A percentile compares a stretch with the other conserved stretches of the same genome.
These are phyloP conservation scores for Crithidia sp. DNA, from an alignment of 208 protist species.

Conservation along the genomic window DNA sequence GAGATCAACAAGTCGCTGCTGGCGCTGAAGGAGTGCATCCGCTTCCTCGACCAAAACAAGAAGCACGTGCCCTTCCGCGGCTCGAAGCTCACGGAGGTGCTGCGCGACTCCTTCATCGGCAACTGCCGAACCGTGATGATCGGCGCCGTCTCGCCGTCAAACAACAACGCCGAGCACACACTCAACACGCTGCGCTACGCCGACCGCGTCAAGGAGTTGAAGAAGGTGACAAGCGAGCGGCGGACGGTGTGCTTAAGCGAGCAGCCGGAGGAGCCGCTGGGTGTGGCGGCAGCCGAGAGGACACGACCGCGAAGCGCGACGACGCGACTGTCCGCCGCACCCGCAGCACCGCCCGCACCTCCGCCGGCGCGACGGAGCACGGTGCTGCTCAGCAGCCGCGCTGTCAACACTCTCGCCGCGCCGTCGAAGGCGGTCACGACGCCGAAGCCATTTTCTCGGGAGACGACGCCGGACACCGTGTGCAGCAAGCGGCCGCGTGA, in stretches of 20 bases:
- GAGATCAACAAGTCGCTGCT: slow-evolving; percentile 91
- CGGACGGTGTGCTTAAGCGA: slow-evolving; percentile 34
- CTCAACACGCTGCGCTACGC: slow-evolving; percentile 86
- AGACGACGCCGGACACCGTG: slow-evolving; percentile 30
- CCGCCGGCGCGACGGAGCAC: slow-evolving; percentile 26
- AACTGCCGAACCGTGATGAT: slow-evolving; percentile 96
- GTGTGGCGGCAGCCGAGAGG: background rate
- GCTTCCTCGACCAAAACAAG: slow-evolving; percentile 72
- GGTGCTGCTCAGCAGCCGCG: slow-evolving; percentile 25
- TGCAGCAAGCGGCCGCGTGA: slow-evolving; percentile 31
- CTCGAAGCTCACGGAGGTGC: slow-evolving; percentile 93
- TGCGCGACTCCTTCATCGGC: slow-evolving; percentile 87
- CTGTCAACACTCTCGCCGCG: slow-evolving; percentile 22
- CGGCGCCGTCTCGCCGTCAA: slow-evolving; percentile 85
- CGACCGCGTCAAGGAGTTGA: slow-evolving; percentile 91
- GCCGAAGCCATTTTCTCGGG: slow-evolving; percentile 18
- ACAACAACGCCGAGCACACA: slow-evolving; percentile 82
- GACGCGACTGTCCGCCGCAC: slow-evolving; percentile 15
- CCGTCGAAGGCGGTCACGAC: slow-evolving; percentile 1
- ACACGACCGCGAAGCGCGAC: slow-evolving; percentile 7
- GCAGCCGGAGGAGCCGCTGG: slow-evolving; percentile 11
- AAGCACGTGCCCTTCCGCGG: slow-evolving; percentile 93
- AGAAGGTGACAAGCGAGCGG: slow-evolving; percentile 41
- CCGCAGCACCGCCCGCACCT: background rate
- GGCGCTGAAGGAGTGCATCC: slow-evolving; percentile 90